Evolutionary conservation across 441 rosid genomes (phyloP).

Genomic region (Capsella rubella): DNA sequence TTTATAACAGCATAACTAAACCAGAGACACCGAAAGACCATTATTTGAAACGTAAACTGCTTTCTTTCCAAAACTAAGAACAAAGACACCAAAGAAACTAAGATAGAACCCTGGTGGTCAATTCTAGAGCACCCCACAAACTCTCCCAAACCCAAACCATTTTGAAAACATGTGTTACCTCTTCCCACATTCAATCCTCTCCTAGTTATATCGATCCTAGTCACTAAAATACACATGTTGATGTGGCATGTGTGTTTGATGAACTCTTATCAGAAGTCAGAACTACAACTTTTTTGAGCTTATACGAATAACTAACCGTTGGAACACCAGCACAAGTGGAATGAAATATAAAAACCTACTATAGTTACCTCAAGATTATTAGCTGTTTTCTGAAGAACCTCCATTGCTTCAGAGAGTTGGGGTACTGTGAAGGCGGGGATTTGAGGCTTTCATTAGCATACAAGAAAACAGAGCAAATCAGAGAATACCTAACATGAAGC

Average conservation of each 20-base stretch:
- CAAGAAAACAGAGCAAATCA: constrained; percentile 63
- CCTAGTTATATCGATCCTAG: constrained; percentile 1
- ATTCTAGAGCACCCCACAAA: constrained; percentile 8
- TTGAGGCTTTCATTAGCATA: constrained; percentile 74
- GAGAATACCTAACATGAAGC: constrained; percentile 53
- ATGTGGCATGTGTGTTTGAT: background rate
- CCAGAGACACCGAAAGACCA: background rate
- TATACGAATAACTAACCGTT: background rate
- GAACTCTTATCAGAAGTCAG: constrained; percentile 9
- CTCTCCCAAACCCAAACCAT: constrained; percentile 5
- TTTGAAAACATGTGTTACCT: background rate
- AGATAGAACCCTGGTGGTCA: background rate
- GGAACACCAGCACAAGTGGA: background rate
- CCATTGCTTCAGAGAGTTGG: constrained; percentile 90
- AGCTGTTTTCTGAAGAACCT: constrained; percentile 68
- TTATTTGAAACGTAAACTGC: background rate
- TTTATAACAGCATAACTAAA: background rate
- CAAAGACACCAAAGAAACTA: constrained; percentile 12
- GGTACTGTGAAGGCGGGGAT: constrained; percentile 86
- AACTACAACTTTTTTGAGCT: background rate
- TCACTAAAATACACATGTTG: constrained; percentile 12
- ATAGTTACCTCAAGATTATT: constrained; percentile 55
- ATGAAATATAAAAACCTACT: constrained; percentile 2
- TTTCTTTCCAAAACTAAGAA: constrained; percentile 10
- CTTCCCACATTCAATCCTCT: constrained; percentile 1